Conservation (phyloP, 1,284 basidiomycete genomes). For the Neonothopanus nambi region DNA sequence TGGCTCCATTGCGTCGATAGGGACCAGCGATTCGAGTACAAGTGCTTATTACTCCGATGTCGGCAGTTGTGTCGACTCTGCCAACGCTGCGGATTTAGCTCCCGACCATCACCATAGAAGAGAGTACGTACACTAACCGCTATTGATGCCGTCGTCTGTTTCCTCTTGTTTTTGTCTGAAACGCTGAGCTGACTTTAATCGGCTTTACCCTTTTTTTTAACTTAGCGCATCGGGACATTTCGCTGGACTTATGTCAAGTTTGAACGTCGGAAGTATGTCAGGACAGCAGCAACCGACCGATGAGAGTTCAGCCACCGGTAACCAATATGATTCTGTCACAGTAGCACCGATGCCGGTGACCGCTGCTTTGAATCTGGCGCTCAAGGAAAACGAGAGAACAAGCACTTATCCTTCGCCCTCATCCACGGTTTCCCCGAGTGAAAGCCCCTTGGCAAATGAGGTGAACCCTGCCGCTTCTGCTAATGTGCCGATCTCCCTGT, state of each 20-base stretch:
- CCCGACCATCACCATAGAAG: conserved; percentile 37
- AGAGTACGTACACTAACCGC: conserved; percentile 49
- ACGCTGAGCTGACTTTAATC: conserved; percentile 4
- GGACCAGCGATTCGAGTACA: conserved; percentile 58
- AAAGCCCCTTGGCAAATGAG: conserved; percentile 34
- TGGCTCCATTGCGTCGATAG: conserved; percentile 58
- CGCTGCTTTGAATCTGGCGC: neutral
- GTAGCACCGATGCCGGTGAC: conserved; percentile 13
- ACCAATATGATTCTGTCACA: conserved; percentile 26
- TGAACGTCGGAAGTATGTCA: conserved; percentile 41
- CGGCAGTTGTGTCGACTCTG: conserved; percentile 34
- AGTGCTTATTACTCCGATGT: conserved; percentile 55
- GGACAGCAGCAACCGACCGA: conserved; percentile 29
- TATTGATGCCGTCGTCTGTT: neutral
- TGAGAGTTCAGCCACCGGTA: conserved; percentile 24
- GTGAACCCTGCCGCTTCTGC: conserved; percentile 21
- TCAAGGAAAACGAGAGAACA: conserved; percentile 22
- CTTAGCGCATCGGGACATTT: conserved; percentile 36
- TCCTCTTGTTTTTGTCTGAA: neutral
- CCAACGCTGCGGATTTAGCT: conserved; percentile 30
- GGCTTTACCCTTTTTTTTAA: conserved; percentile 24
- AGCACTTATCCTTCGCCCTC: conserved; percentile 38
- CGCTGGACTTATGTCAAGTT: conserved; percentile 46
- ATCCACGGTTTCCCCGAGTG: conserved; percentile 43
- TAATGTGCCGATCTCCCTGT: conserved; percentile 35